Conservation (phyloP, 495 filamentous ascomycete species). For the Corynascus novoguineensis region DNA sequence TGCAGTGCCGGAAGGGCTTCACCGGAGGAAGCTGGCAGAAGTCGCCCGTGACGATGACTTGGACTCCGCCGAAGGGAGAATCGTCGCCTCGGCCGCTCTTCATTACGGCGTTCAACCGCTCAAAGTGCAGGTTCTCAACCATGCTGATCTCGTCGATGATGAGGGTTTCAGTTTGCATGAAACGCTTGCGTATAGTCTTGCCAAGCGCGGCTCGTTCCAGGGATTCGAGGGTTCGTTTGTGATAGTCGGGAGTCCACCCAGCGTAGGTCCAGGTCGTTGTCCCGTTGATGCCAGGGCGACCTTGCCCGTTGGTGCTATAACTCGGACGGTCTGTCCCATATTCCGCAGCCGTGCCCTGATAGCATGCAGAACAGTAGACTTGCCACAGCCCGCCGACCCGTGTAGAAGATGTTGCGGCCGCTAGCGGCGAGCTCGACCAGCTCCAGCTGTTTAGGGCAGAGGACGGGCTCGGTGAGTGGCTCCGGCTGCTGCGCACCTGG, state of each 20-base stretch:
- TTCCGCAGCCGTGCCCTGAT: slow-evolving; percentile 37
- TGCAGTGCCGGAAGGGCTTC: slow-evolving; percentile 70
- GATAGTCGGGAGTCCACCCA: slow-evolving; percentile 44
- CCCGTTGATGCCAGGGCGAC: slow-evolving; percentile 49
- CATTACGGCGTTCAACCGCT: slow-evolving; percentile 49
- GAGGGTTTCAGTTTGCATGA: slow-evolving; percentile 38
- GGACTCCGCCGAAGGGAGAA: slow-evolving; percentile 82
- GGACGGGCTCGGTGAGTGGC: slow-evolving; percentile 13
- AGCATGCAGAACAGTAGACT: slow-evolving; percentile 51
- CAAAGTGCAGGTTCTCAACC: slow-evolving; percentile 52
- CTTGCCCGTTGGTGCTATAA: slow-evolving; percentile 53
- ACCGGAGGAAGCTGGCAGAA: slow-evolving; percentile 95
- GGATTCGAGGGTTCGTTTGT: slow-evolving; percentile 18
- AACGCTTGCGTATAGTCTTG: slow-evolving; percentile 21
- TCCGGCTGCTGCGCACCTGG: not conserved
- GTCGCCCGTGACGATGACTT: slow-evolving; percentile 89
- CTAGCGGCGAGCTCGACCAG: slow-evolving; percentile 45
- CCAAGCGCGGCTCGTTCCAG: slow-evolving; percentile 9
- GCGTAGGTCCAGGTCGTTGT: slow-evolving; percentile 50
- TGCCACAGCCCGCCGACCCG: slow-evolving; percentile 58
- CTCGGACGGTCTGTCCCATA: slow-evolving; percentile 36
- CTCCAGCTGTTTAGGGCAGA: slow-evolving; percentile 43
- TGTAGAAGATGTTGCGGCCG: slow-evolving; percentile 56
- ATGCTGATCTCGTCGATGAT: slow-evolving; percentile 46
- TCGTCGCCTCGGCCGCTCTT: slow-evolving; percentile 37